These are phyloP conservation scores for Trichoderma arundinaceum DNA, from an alignment of 2,329 filamentous ascomycete species.

Conservation along the genomic window DNA sequence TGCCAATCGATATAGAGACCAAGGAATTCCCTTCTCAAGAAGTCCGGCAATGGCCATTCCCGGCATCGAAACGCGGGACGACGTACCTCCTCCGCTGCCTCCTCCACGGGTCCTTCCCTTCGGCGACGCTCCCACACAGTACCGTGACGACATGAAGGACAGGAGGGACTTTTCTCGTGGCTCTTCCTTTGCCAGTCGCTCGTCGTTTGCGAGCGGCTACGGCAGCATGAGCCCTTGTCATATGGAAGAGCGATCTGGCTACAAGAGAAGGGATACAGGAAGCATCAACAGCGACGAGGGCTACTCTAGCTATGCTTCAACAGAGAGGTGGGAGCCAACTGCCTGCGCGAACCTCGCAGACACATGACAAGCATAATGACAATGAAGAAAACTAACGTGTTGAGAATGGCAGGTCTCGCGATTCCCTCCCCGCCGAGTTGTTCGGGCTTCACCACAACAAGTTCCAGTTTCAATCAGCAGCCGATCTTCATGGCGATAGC, in stretches of 20 bases:
- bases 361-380: constrained; percentile 28
- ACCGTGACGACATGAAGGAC: constrained; percentile 41
- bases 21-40: constrained; percentile 43
- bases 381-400: constrained; percentile 33
- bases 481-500: constrained; percentile 55
- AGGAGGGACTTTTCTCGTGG: constrained; percentile 41
- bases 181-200: constrained; percentile 33
- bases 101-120: constrained; percentile 50
- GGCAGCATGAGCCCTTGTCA: constrained; percentile 48
- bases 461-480: constrained; percentile 54
- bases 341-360: background rate
- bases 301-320: constrained; percentile 52
- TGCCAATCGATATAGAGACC: constrained; percentile 39
- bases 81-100: constrained; percentile 54
- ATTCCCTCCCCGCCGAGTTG: constrained; percentile 47
- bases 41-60: constrained; percentile 53
- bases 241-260: constrained; percentile 44
- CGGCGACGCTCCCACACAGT: constrained; percentile 41
- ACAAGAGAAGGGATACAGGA: constrained; percentile 43
- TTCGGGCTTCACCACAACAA: constrained; percentile 59
- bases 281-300: constrained; percentile 49
- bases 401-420: constrained; percentile 46
- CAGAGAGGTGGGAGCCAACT: constrained; percentile 43
- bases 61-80: constrained; percentile 42
- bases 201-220: constrained; percentile 47